Evolutionary conservation across 768 basidiomycete genomes (phyloP).

Genomic region (Kwoniella pini): DNA sequence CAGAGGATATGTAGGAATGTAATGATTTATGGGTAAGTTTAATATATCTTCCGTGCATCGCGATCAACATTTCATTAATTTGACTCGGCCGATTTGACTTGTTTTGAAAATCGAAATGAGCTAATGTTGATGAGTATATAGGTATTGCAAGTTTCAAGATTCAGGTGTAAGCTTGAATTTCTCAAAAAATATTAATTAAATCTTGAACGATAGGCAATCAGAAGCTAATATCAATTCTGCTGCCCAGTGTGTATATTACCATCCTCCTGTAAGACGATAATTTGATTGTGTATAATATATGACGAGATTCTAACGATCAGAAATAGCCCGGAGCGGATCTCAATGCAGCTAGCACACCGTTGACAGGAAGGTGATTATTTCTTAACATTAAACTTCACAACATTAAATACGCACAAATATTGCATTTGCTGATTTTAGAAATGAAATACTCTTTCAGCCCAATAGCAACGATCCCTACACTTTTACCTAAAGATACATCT

Average conservation of each 20-base stretch:
- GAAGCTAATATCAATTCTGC: no score
- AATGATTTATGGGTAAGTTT: slow-evolving; percentile 77
- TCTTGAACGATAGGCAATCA: no score
- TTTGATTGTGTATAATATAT: background rate
- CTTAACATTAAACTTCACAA: no score
- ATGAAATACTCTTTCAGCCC: background rate
- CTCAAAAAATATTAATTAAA: background rate
- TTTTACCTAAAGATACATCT: slow-evolving; percentile 9
- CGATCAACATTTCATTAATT: background rate
- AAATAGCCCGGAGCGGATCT: slow-evolving; percentile 26
- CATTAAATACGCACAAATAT: no score
- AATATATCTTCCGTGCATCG: background rate
- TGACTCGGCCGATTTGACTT: background rate
- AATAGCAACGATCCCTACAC: slow-evolving; percentile 7
- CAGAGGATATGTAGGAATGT: slow-evolving; percentile 88
- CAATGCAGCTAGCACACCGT: slow-evolving; percentile 1
- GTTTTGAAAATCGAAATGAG: no score
- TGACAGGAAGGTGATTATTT: slow-evolving; percentile 14
- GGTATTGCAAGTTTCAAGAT: slow-evolving; percentile 52
- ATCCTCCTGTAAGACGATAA: slow-evolving; percentile 38
- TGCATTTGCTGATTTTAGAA: background rate
- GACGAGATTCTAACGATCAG: background rate
- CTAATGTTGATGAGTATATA: slow-evolving; percentile 7
- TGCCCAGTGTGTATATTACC: slow-evolving; percentile 47
- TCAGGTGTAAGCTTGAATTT: slow-evolving; percentile 34